A percentile compares a stretch with the other conserved stretches of the same genome.
Conservation (phyloP, 768 basidiomycete species). For the Suillus brevipes region DNA sequence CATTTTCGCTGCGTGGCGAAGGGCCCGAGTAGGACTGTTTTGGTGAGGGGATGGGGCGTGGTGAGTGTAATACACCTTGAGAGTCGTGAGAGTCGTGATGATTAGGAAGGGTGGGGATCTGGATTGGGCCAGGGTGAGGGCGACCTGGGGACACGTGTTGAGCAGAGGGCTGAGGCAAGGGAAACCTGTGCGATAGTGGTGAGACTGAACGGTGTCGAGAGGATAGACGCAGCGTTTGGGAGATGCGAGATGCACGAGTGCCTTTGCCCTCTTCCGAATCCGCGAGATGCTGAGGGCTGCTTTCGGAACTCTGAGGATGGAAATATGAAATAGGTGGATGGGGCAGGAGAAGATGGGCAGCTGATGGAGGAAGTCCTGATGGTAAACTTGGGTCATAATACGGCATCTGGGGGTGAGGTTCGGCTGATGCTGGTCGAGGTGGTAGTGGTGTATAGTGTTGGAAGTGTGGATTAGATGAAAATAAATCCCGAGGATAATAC, state of each 20-base stretch:
- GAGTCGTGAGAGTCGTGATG: conserved; percentile 32
- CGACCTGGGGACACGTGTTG: conserved; percentile 12
- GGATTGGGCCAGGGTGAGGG: conserved; percentile 23
- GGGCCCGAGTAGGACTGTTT: conserved; percentile 46
- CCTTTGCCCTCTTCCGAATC: conserved; percentile 62
- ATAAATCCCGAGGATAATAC: not conserved
- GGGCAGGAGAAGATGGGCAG: conserved; percentile 30
- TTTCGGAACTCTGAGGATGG: conserved; percentile 13
- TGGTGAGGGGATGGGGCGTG: conserved; percentile 68
- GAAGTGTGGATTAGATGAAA: conserved; percentile 10
- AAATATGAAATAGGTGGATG: conserved; percentile 30
- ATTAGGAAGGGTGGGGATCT: conserved; percentile 26
- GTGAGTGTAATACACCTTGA: conserved; percentile 53
- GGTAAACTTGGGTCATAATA: conserved; percentile 32
- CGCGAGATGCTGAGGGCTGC: conserved; percentile 18
- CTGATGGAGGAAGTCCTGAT: conserved; percentile 38
- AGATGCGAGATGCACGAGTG: conserved; percentile 54
- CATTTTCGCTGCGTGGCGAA: conserved; percentile 40
- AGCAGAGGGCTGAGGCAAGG: conserved; percentile 31
- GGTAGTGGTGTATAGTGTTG: conserved; percentile 39
- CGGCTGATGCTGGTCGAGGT: conserved; percentile 57
- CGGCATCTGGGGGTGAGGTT: conserved; percentile 33
- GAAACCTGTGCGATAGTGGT: conserved; percentile 56
- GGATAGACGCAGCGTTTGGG: conserved; percentile 57
- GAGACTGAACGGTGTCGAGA: conserved; percentile 64